Conservation (phyloP, 345 rosid genomes). For the Brassica rapa region DNA sequence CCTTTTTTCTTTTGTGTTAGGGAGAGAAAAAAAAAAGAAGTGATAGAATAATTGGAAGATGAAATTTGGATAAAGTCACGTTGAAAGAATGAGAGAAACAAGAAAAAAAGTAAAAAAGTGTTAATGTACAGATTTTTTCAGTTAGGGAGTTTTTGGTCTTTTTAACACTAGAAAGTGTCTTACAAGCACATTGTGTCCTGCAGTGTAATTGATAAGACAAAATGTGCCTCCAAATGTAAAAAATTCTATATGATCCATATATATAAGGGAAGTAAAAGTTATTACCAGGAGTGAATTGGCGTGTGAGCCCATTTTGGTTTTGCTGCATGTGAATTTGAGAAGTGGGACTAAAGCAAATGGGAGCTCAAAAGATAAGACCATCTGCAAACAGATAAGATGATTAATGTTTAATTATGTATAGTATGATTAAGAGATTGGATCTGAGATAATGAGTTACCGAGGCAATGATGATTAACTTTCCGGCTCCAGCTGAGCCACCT, state of each 20-base stretch:
- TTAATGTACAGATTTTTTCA: too few relatives aligned
- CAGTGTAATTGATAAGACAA: too few relatives aligned
- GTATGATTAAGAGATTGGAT: not conserved
- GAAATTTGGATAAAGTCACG: too few relatives aligned
- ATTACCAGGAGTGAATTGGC: constrained; percentile 64
- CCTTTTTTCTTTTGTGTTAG: too few relatives aligned
- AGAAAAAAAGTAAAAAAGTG: too few relatives aligned
- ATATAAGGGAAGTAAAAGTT: constrained; percentile 6
- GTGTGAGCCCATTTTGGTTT: constrained; percentile 76
- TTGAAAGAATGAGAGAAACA: too few relatives aligned
- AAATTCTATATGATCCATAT: not conserved
- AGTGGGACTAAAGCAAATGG: constrained; percentile 93
- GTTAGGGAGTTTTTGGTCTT: too few relatives aligned
- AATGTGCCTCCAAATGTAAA: too few relatives aligned
- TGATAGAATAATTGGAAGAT: too few relatives aligned
- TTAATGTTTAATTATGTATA: not conserved
- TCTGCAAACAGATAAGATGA: constrained; percentile 48
- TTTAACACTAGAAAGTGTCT: too few relatives aligned
- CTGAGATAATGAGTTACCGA: constrained; percentile 52
- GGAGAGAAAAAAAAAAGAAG: too few relatives aligned
- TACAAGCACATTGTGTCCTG: too few relatives aligned
- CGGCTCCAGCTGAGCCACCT: constrained; percentile 95
- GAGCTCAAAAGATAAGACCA: constrained; percentile 94
- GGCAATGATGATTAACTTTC: constrained; percentile 86
- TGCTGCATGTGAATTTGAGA: constrained; percentile 91